Evolutionary conservation across 139 green algal genomes (phyloP).

Genomic region (Pseudopediastrum boryanum): DNA sequence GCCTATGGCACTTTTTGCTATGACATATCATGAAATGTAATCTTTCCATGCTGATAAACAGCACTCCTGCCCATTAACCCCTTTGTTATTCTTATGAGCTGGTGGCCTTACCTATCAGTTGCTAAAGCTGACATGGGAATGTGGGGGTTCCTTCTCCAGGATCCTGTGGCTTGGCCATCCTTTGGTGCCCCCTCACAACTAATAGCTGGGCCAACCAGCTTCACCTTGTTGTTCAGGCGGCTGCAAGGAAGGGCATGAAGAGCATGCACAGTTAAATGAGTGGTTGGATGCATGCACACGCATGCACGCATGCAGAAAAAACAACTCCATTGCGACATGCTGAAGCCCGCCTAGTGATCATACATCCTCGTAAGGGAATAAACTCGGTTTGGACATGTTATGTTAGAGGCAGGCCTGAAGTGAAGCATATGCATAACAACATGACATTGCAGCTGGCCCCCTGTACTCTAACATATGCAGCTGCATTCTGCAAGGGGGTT

Average conservation of each 20-base stretch:
- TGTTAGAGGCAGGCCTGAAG: neutral
- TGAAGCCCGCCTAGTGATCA: neutral
- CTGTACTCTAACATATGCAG: neutral
- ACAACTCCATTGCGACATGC: neutral
- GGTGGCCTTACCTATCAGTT: slow-evolving; percentile 17
- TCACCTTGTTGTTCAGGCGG: neutral
- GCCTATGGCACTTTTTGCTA: too few relatives aligned
- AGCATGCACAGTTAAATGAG: neutral
- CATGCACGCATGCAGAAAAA: neutral
- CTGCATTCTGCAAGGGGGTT: neutral
- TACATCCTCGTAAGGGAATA: neutral
- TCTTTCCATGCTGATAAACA: too few relatives aligned
- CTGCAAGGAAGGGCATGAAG: neutral
- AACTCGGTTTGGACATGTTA: neutral
- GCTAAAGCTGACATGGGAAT: slow-evolving; percentile 22
- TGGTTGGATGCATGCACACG: neutral
- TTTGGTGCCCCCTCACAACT: slow-evolving; percentile 1
- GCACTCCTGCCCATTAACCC: too few relatives aligned
- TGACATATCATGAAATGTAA: too few relatives aligned
- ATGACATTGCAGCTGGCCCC: neutral
- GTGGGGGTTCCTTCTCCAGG: slow-evolving; percentile 23
- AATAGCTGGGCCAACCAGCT: slow-evolving; percentile 23
- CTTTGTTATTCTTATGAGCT: too few relatives aligned
- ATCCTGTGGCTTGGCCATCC: neutral
- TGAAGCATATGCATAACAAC: neutral